Conservation (phyloP, 495 filamentous ascomycete genomes). For the Pseudoneurospora amorphoporcata region DNA sequence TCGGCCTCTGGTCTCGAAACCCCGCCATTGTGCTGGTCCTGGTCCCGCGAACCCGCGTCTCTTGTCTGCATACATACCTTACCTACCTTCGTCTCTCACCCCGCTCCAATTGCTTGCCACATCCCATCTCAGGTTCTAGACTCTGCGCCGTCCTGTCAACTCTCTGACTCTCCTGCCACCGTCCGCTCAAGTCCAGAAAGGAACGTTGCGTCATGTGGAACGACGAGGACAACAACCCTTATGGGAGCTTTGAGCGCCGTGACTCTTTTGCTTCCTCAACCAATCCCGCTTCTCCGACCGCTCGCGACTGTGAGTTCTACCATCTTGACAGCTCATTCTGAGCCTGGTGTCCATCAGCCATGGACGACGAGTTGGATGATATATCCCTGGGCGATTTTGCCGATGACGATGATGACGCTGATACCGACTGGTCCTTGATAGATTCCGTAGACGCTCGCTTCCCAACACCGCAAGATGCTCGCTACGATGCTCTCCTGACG, state of each 20-base stretch:
- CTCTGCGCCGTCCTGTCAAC: not conserved
- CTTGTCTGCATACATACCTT: not conserved
- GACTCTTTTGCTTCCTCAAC: constrained; percentile 66
- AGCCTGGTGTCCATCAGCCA: not conserved
- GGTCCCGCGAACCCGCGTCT: not conserved
- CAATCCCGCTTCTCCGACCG: constrained; percentile 52
- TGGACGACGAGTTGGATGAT: constrained; percentile 17
- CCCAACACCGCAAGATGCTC: constrained; percentile 11
- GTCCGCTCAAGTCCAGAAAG: not conserved
- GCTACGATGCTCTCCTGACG: constrained; percentile 31
- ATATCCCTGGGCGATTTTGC: constrained; percentile 5
- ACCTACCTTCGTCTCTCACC: not conserved
- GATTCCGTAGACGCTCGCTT: constrained; percentile 1
- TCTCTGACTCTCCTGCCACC: not conserved
- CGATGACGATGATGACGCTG: constrained; percentile 19
- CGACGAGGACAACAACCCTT: constrained; percentile 89
- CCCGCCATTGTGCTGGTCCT: not conserved
- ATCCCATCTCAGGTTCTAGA: not conserved
- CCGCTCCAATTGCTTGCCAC: not conserved
- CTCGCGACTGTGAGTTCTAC: constrained; percentile 36
- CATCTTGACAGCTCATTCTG: not conserved
- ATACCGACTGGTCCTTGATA: constrained; percentile 34
- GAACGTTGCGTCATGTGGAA: constrained; percentile 52
- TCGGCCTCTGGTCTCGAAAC: not conserved
- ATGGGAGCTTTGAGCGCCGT: constrained; percentile 74